Base-by-base conservation (phyloP, 2,329 filamentous ascomycete species). In the Fonsecaea multimorphosa region DNA sequence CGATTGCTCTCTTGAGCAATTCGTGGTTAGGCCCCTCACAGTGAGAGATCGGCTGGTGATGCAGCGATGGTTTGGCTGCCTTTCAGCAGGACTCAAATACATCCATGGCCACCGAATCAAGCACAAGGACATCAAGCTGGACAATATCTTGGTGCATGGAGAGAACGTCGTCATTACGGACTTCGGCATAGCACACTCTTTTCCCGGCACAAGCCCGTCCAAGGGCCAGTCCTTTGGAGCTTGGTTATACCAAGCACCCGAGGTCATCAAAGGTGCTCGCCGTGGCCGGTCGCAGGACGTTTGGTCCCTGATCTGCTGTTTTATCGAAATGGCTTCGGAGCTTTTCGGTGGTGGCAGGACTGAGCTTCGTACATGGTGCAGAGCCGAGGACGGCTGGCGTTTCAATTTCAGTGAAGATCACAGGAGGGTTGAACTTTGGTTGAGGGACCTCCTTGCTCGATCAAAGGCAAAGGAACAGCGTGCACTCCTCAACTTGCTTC, bases 101-200 rank as follows among this genome's bases (percentile, higher is more conserved):
- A 52, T 52, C n/a, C 49, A 52, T 9, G 14, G 29, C 49, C 58
- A 34, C 7, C 8, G 24, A 38, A 51, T 49, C n/a, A 46, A 34
- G 19, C 49, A 36, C 27, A 61, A 51, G 22, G 58, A 52, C 27
- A n/a, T 61, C 46, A 51, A 54, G n/a, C 44, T 27, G n/a, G 40
- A 8, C 27, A 61, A 54, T n/a, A 54, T 61, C 11, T 36, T 52
- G 51, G 12, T 61, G 3, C 58, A 49, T 36, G 34, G 29, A 16
- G 46, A 24, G 12, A 40, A 22, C 24, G 3, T 32, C 14, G 32
- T 75, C 11, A 31, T 22, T 14, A 34, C 40, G 11, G 40, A 31
- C 24, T 51, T 49, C n/a, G 58, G 54, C 63, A 52, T 31, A 27
- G 27, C 49, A 31, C 8, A 24, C 8, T 16, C 19, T 3, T 52